Conservation (phyloP, 352 stramenopile species). For the Phytopythium ostracodes region DNA sequence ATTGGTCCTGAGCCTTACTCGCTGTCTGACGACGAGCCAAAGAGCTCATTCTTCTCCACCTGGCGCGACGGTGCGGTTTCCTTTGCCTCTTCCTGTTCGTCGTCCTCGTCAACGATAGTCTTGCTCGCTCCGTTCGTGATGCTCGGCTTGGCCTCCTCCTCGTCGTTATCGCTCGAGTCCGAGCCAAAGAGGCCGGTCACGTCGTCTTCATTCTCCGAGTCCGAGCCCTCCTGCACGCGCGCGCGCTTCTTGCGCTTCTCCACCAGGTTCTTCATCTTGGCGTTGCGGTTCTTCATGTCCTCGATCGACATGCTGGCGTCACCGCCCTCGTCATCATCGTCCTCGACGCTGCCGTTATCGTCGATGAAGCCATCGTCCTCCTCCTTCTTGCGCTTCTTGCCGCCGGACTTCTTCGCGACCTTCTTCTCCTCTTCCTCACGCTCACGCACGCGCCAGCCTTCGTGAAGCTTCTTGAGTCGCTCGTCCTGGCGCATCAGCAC, state of each 20-base stretch:
- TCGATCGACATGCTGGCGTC: slow-evolving; percentile 77
- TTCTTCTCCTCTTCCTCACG: slow-evolving; percentile 84
- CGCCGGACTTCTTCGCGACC: slow-evolving; percentile 60
- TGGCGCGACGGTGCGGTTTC: slow-evolving; percentile 20
- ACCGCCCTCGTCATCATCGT: slow-evolving; percentile 58
- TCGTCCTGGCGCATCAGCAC: slow-evolving; percentile 83
- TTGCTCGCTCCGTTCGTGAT: slow-evolving; percentile 13
- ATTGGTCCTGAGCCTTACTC: slow-evolving; percentile 33
- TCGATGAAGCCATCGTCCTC: slow-evolving; percentile 72
- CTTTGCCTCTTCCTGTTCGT: slow-evolving; percentile 13
- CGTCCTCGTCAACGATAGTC: slow-evolving; percentile 9
- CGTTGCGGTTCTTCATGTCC: slow-evolving; percentile 89
- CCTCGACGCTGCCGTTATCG: slow-evolving; percentile 45
- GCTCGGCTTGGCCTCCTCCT: slow-evolving; percentile 22
- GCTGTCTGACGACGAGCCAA: slow-evolving; percentile 77
- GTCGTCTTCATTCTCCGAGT: slow-evolving; percentile 59
- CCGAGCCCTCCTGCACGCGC: slow-evolving; percentile 38
- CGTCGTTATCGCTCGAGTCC: slow-evolving; percentile 76
- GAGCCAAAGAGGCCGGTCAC: slow-evolving; percentile 74
- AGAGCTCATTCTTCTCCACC: slow-evolving; percentile 80
- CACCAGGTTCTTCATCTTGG: slow-evolving; percentile 81
- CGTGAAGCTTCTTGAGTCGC: slow-evolving; percentile 71
- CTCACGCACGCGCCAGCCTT: slow-evolving; percentile 81
- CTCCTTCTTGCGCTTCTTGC: slow-evolving; percentile 80
- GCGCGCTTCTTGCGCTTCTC: slow-evolving; percentile 83